These are phyloP conservation scores for Leishmania amazonensis DNA, from an alignment of 208 protist genomes.

Conservation along the genomic window DNA sequence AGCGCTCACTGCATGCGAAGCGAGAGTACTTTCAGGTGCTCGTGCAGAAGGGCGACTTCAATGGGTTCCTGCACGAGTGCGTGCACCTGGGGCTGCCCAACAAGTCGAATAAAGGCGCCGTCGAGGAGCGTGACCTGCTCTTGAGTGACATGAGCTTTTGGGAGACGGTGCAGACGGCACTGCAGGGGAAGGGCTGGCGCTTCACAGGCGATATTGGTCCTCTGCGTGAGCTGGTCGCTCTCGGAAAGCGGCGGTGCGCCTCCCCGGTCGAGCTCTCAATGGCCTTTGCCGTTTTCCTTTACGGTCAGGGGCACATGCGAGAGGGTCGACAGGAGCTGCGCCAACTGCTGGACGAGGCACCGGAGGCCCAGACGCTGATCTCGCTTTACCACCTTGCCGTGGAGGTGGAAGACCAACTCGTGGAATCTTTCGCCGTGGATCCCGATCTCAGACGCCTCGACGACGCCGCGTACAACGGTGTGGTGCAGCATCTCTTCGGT, in stretches of 20 bases:
- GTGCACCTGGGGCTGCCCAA: slow-evolving; percentile 29
- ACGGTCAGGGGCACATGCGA: slow-evolving; percentile 62
- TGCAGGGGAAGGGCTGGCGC: slow-evolving; percentile 49
- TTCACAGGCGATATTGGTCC: slow-evolving; percentile 41
- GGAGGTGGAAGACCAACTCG: slow-evolving; percentile 75
- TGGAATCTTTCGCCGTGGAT: slow-evolving; percentile 72
- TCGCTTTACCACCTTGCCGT: slow-evolving; percentile 53
- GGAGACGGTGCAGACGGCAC: slow-evolving; percentile 58
- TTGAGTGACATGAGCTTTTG: slow-evolving; percentile 62
- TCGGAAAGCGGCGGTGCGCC: slow-evolving; percentile 46
- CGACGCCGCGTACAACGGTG: slow-evolving; percentile 22
- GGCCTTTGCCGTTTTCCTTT: slow-evolving; percentile 68
- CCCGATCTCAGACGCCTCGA: slow-evolving; percentile 34
- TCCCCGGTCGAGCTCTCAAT: slow-evolving; percentile 53
- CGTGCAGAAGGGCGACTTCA: slow-evolving; percentile 41
- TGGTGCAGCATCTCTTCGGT: slow-evolving; percentile 38
- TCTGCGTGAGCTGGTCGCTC: slow-evolving; percentile 49
- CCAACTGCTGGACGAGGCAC: slow-evolving; percentile 46
- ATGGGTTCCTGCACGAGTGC: slow-evolving; percentile 65
- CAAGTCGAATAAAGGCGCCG: slow-evolving; percentile 1
- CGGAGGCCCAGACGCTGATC: slow-evolving; percentile 51
- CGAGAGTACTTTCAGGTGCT: slow-evolving; percentile 73
- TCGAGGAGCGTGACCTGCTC: slow-evolving; percentile 26
- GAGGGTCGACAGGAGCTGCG: slow-evolving; percentile 50
- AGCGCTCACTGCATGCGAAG: slow-evolving; percentile 45